Evolutionary conservation across 1,139 yeast species (phyloP), one percentile per base, ranked within the genome.

Genomic region (Hemisphaericaspora xylanilytica): DNA sequence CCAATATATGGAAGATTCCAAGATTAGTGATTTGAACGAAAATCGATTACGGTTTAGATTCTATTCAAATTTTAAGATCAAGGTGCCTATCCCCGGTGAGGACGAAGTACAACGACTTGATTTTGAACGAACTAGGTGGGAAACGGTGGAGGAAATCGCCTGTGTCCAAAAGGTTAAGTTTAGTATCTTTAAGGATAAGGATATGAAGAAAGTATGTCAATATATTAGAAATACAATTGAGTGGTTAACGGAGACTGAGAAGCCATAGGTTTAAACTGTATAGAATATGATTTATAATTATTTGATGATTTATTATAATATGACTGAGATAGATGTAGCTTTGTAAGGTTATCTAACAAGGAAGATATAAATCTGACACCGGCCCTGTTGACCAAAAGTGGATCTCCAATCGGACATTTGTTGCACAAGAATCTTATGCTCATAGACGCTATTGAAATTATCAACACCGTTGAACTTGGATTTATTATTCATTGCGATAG

Each of bases 41-140:
- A 42, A 44, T 15, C 20, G 46, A 32, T 35, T 45, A 42, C 40
- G 40, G 18, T 39, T 34, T 6, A 33, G 49, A 26, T 43, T 44
- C 17, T 45, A 43, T 35, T 37, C 37, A 7, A 34, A 38, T 5
- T 45, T 38, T 29, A 38, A 35, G 20, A 34, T 37, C 14, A 33
- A 32, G 15, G 12, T 33, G 11, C 22, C 29, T n/a, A 32, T 20
- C 13, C 36, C 24, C 7, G 30, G 28, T 32, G 20, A 5, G 3
- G 29, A 35, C 5, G 16, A 21, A 17, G n/a, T 22, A 4, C 16
- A 36, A 12, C 33, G 31, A 34, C 36, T 47, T 11, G 64, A 61
- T 42, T 61, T 63, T 43, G 67, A 62, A 41, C 45, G 52, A 16
- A 46, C 50, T 15, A 57, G 58, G 43, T 62, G 67, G 67, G 43